Evolutionary conservation across 1,284 basidiomycete species (phyloP).

Genomic region (Neolentinus lepideus): DNA sequence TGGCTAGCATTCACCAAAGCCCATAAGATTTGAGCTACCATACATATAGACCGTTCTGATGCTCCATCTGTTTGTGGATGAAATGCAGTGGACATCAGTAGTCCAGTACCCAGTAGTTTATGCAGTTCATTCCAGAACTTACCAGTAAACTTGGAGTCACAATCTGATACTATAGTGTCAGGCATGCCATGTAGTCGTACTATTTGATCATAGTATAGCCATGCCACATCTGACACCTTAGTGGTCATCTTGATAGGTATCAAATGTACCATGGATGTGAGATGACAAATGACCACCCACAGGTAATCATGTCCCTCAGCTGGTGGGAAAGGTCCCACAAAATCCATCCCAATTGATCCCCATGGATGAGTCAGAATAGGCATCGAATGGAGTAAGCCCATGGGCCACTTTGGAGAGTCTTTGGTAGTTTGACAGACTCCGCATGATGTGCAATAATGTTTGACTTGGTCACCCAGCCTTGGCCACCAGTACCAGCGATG

Average conservation of each 20-base stretch:
- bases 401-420: conserved; percentile 5
- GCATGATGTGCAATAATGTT: conserved; percentile 18
- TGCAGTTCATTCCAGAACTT: conserved; percentile 26
- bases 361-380: conserved; percentile 17
- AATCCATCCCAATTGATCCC: conserved; percentile 20
- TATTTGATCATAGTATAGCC: conserved; percentile 23
- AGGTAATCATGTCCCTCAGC: conserved; percentile 11
- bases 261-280: conserved; percentile 16
- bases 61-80: conserved; percentile 35
- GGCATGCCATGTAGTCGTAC: conserved; percentile 27
- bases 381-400: conserved; percentile 18
- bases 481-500: conserved; percentile 10
- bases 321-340: conserved; percentile 18
- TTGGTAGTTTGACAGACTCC: conserved; percentile 18
- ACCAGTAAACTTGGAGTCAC: conserved; percentile 27
- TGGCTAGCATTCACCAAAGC: conserved; percentile 14
- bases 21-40: conserved; percentile 22
- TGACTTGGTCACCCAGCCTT: not conserved
- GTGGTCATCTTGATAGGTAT: conserved; percentile 13
- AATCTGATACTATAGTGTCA: conserved; percentile 23
- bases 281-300: conserved; percentile 14
- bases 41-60: conserved; percentile 22
- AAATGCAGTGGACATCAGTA: conserved; percentile 34
- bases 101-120: conserved; percentile 22
- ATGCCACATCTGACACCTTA: conserved; percentile 23